Conservation (phyloP, 352 stramenopile genomes). For the Phytophthora tubulina region DNA sequence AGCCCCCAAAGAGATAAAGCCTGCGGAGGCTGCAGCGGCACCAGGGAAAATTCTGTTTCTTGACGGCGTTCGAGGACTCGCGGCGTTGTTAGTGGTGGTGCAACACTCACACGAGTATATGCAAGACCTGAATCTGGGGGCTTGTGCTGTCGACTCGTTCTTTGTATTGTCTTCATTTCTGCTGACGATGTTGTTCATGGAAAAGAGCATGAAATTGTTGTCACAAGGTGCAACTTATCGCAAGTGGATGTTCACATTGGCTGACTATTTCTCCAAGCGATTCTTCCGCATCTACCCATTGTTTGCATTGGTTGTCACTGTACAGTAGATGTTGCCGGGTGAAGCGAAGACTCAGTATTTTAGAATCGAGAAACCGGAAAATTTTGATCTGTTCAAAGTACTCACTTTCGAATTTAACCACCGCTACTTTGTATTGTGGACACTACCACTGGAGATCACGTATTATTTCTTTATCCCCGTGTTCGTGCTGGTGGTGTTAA, state of each 20-base stretch:
- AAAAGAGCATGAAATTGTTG: constrained; percentile 29
- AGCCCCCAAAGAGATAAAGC: not conserved
- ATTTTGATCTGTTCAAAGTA: constrained; percentile 49
- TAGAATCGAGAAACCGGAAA: constrained; percentile 25
- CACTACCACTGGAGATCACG: constrained; percentile 32
- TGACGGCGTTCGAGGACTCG: constrained; percentile 49
- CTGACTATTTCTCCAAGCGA: constrained; percentile 38
- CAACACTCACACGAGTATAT: constrained; percentile 42
- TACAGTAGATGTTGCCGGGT: constrained; percentile 40
- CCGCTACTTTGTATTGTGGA: constrained; percentile 59
- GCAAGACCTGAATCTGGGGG: constrained; percentile 31
- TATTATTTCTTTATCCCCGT: constrained; percentile 56
- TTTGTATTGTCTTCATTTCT: constrained; percentile 59
- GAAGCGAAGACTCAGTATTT: constrained; percentile 38
- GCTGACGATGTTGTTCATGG: constrained; percentile 50
- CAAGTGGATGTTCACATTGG: constrained; percentile 35
- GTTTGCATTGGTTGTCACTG: constrained; percentile 41
- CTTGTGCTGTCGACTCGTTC: constrained; percentile 42
- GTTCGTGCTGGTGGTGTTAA: constrained; percentile 37
- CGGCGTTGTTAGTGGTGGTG: constrained; percentile 38
- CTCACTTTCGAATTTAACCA: constrained; percentile 46
- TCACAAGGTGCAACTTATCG: constrained; percentile 18
- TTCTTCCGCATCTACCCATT: constrained; percentile 67
- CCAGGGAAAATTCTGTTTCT: constrained; percentile 47
- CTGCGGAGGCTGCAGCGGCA: not conserved